A percentile compares a stretch with the other conserved stretches of the same genome.
phyloP scores from a whole-genome alignment of 108 stramenopile species.

The Fragilaria crotonensis region DNA sequence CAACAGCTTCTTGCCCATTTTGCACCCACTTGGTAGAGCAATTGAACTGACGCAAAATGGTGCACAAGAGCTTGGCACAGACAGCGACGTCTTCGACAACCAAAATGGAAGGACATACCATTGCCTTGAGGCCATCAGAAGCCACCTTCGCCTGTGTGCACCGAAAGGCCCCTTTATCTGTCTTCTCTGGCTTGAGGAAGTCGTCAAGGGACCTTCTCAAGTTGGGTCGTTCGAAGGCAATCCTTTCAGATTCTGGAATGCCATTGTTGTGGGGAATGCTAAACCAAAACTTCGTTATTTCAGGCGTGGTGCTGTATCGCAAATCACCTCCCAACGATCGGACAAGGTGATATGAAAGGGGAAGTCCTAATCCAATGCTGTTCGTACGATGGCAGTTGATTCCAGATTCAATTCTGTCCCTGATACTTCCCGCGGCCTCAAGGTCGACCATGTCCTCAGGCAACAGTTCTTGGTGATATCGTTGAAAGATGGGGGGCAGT shows the following conservation, averaged over 20 bases:
- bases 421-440: neutral
- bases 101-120: conserved; percentile 26
- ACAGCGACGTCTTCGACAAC: conserved; percentile 48
- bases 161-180: conserved; percentile 26
- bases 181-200: too few species aligned
- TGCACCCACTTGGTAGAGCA: too few species aligned
- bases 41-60: conserved; percentile 19
- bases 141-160: neutral
- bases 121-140: conserved; percentile 20
- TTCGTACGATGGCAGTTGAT: neutral
- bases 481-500: conserved; percentile 12
- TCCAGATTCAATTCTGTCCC: neutral
- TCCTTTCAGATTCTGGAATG: too few species aligned
- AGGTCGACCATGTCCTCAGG: conserved; percentile 1
- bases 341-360: too few species aligned
- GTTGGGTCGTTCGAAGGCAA: too few species aligned
- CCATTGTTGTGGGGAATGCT: too few species aligned
- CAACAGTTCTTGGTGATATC: conserved; percentile 9
- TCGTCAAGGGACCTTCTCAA: too few species aligned
- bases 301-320: too few species aligned
- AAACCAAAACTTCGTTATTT: too few species aligned
- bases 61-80: conserved; percentile 34
- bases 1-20: conserved; percentile 40
- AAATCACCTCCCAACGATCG: too few species aligned
- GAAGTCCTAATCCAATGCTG: too few species aligned